These are phyloP conservation scores for Solanum ossicruentum DNA, from an alignment of 257 asterid species.

Conservation along the genomic window DNA sequence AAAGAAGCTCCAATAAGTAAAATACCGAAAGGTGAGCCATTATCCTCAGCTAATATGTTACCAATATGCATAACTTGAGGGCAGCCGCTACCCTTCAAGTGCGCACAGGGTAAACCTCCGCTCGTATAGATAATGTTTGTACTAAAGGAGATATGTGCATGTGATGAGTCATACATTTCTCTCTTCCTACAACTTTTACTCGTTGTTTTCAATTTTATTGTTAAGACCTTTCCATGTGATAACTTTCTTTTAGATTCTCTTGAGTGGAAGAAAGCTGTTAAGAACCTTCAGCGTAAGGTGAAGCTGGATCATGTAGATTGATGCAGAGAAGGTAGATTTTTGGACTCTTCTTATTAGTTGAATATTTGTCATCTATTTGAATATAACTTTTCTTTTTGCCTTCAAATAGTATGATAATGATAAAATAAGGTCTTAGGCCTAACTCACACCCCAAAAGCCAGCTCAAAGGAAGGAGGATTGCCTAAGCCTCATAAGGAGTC, in stretches of 20 bases:
- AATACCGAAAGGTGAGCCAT: no score
- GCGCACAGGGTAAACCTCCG: no score
- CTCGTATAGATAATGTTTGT: not conserved
- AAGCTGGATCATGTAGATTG: slow-evolving; percentile 97
- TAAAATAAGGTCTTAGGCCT: no score
- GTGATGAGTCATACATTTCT: not conserved
- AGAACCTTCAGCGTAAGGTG: slow-evolving; percentile 78
- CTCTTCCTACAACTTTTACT: not conserved
- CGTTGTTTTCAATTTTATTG: not conserved
- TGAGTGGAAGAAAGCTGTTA: slow-evolving; percentile 97
- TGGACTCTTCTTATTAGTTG: not conserved
- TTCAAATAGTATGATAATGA: not conserved
- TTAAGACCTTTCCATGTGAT: not conserved
- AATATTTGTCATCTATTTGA: not conserved
- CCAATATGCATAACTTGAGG: not conserved
- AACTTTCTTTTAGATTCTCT: slow-evolving; percentile 24
- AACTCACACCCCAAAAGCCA: no score
- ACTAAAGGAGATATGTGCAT: not conserved
- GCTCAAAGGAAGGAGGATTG: no score
- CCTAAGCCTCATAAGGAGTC: no score
- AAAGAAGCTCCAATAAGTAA: no score
- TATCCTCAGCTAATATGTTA: not conserved
- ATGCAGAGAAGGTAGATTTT: slow-evolving; percentile 65
- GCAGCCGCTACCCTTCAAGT: no score
- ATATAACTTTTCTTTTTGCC: not conserved